Percentiles rank a stretch among this genome's conserved stretches.
phyloP scores from a whole-genome alignment of 129 eudicot genomes.

The Chrysanthemum lavandulifolium region DNA sequence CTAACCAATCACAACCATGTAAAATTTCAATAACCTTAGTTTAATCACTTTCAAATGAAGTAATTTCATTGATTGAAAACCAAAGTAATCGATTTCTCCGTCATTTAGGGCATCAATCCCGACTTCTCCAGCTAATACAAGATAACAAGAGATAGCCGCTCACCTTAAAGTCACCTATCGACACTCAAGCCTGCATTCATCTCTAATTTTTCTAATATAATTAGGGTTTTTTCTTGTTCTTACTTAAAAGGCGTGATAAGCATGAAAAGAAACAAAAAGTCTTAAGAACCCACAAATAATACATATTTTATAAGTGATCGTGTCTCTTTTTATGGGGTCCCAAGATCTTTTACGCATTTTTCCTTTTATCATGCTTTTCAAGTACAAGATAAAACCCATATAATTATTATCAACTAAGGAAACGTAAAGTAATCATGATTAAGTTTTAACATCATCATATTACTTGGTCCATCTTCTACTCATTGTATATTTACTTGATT shows the following conservation, averaged over 20 bases:
- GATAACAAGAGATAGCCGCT: no score
- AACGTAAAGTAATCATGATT: neutral
- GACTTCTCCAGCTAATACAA: no score
- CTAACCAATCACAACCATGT: neutral
- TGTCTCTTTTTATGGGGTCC: no score
- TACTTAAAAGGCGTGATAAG: no score
- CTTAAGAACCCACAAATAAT: no score
- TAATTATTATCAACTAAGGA: neutral
- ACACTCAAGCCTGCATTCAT: neutral
- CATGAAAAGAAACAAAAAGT: no score
- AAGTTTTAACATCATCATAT: neutral
- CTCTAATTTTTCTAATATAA: neutral
- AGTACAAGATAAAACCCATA: no score
- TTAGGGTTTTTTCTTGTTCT: no score
- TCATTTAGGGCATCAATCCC: neutral
- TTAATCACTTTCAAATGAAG: neutral
- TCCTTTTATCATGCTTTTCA: no score
- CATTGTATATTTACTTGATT: constrained; percentile 1
- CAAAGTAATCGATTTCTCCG: neutral
- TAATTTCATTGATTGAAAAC: neutral
- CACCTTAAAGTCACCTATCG: no score
- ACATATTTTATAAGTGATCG: no score
- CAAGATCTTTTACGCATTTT: no score
- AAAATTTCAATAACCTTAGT: neutral
- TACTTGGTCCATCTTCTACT: constrained; percentile 4